Conservation (phyloP, 139 green algal species). For the Desmodesmus armatus region DNA sequence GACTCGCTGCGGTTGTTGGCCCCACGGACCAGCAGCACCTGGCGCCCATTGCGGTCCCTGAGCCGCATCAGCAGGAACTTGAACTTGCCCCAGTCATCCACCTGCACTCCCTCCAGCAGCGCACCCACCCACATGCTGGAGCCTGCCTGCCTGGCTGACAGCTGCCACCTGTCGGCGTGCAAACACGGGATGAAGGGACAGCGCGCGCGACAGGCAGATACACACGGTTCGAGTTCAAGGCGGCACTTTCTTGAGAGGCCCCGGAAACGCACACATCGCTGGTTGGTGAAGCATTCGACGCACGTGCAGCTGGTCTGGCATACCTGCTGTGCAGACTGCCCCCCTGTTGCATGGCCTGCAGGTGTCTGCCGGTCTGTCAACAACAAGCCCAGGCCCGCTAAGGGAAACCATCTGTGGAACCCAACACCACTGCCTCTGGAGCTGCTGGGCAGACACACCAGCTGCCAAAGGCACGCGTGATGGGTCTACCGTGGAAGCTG, state of each 20-base stretch:
- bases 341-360: too few relatives aligned
- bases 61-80: constrained; percentile 54
- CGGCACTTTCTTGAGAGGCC: too few relatives aligned
- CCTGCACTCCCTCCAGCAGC: constrained; percentile 64
- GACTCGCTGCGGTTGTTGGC: constrained; percentile 66
- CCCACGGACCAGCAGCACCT: constrained; percentile 76
- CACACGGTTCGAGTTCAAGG: too few relatives aligned
- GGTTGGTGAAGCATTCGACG: too few relatives aligned
- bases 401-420: too few relatives aligned
- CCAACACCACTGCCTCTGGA: not conserved
- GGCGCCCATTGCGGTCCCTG: constrained; percentile 54
- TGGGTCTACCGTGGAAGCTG: not conserved
- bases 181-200: too few relatives aligned
- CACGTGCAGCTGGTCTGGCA: too few relatives aligned
- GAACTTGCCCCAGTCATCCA: constrained; percentile 71
- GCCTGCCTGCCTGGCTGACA: not conserved
- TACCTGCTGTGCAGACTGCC: too few relatives aligned
- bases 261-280: too few relatives aligned
- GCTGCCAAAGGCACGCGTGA: not conserved
- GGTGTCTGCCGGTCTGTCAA: too few relatives aligned
- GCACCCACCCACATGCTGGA: constrained; percentile 56
- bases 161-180: not conserved
- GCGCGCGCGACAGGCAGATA: too few relatives aligned
- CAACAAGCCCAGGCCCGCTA: too few relatives aligned
- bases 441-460: not conserved